Percentiles rank a stretch among this genome's conserved stretches.
Evolutionary conservation across 257 asterid species (phyloP).

Genomic region (Avicennia marina): DNA sequence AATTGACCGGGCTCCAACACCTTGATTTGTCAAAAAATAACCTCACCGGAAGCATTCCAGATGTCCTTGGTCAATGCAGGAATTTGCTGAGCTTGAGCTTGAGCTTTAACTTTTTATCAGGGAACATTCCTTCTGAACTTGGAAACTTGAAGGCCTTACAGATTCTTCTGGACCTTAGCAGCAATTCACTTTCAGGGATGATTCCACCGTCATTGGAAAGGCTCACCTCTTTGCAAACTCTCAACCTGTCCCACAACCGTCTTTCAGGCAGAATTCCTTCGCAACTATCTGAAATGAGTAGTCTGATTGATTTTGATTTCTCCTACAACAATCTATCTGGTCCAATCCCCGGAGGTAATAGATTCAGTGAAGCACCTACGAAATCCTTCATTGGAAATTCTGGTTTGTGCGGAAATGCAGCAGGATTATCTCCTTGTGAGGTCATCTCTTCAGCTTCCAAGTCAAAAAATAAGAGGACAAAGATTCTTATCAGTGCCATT

Average conservation of each 20-base stretch:
- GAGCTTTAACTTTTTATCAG: conserved; percentile 51
- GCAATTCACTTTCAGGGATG: conserved; percentile 51
- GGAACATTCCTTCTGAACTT: conserved; percentile 51
- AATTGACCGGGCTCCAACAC: conserved; percentile 33
- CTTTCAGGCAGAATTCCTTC: conserved; percentile 67
- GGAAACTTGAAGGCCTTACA: conserved; percentile 48
- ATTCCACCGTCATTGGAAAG: conserved; percentile 56
- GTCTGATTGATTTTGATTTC: conserved; percentile 53
- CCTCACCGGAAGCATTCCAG: conserved; percentile 49
- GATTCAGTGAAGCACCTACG: conserved; percentile 41
- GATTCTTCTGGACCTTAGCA: conserved; percentile 54
- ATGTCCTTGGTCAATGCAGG: conserved; percentile 35
- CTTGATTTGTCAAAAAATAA: conserved; percentile 63
- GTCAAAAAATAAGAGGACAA: conserved; percentile 30
- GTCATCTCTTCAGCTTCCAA: conserved; percentile 17
- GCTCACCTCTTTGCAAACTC: conserved; percentile 44
- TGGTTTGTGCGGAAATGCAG: conserved; percentile 64
- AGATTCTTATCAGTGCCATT: conserved; percentile 40
- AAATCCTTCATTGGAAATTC: conserved; percentile 44
- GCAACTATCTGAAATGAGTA: conserved; percentile 43
- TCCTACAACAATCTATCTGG: conserved; percentile 69
- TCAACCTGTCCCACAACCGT: conserved; percentile 59
- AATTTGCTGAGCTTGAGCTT: conserved; percentile 41
- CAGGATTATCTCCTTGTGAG: conserved; percentile 50
- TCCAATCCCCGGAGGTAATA: conserved; percentile 41